Base-by-base conservation (phyloP, 2,329 filamentous ascomycete species). In the Aspergillus japonicus region DNA sequence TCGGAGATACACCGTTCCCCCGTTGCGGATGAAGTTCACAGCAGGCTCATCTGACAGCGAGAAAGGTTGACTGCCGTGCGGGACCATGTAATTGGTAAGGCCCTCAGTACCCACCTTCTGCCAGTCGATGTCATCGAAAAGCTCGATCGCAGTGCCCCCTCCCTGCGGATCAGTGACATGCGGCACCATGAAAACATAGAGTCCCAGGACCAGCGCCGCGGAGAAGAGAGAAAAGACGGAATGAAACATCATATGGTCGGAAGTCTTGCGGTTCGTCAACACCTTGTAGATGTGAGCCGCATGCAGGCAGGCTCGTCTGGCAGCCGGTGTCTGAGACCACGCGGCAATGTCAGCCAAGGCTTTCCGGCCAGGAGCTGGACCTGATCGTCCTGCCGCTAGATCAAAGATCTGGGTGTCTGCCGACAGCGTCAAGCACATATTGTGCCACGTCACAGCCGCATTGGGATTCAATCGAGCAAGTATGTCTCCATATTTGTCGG, bases 341-440 rank as follows among this genome's bases (percentile, higher is more conserved):
- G 76, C 68, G 0, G 79, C 75, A 24, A 84, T 82, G 56, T 82
- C 80, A 59, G 82, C 78, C 0, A 84, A 72, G 1, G 82, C 81
- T 49, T 78, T 77, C 4, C 77, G 75, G 5, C 80, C 82, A 14
- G 80, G 77, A 2, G 63, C 71, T 0, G 82, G 76, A 3, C 82
- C 82, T 3, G 77, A 73, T 44, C 81, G 80, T 5, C 82, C 82
- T 11, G 82, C 82, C 5, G 81, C 82, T 16, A 82, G 70, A 57
- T 84, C 81, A 58, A 84, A 84, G 29, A 82, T 78, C 51, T 81
- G 80, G 8, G 82, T 77, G 57, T 84, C 82, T 3, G 81, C 77
- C 0, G 81, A 79, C 2, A 84, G 74, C 63, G 77, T 78, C 76
- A 83, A 82, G 63, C 80, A 82, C 56, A 82, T 78, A 48, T 80